Conservation (phyloP, 768 basidiomycete species). For the Trametes gibbosa region DNA sequence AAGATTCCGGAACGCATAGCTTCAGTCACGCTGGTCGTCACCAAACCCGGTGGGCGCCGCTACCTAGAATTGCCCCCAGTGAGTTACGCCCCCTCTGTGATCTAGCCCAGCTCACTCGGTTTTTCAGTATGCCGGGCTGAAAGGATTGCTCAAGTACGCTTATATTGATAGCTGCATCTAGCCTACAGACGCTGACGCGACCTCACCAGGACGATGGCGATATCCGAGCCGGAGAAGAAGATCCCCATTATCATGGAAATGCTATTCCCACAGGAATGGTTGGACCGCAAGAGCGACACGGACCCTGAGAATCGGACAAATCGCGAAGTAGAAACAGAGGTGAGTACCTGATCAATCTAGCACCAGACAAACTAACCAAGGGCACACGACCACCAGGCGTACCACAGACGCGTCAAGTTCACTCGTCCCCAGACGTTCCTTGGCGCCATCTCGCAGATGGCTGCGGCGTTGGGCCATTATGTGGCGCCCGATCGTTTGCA, state of each 20-base stretch:
- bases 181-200: not conserved
- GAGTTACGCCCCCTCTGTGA: constrained; percentile 17
- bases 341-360: constrained; percentile 24
- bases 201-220: constrained; percentile 33
- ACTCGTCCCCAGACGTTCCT: constrained; percentile 58
- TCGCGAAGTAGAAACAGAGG: constrained; percentile 54
- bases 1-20: constrained; percentile 64
- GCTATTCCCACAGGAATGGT: constrained; percentile 62
- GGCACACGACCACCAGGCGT: constrained; percentile 34
- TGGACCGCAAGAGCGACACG: constrained; percentile 48
- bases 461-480: constrained; percentile 61
- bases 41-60: constrained; percentile 58
- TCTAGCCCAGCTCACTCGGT: not conserved
- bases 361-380: not conserved
- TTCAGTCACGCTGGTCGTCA: constrained; percentile 67
- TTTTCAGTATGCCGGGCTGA: not conserved
- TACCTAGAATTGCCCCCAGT: constrained; percentile 68
- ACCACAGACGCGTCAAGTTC: constrained; percentile 43
- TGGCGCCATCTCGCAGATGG: constrained; percentile 73
- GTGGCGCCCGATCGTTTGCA: constrained; percentile 38
- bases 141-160: not conserved
- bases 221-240: constrained; percentile 43
- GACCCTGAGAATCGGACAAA: constrained; percentile 65
- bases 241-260: constrained; percentile 52
- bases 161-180: not conserved